Conservation (phyloP, 306 rosid species). For the Glycine soja region DNA sequence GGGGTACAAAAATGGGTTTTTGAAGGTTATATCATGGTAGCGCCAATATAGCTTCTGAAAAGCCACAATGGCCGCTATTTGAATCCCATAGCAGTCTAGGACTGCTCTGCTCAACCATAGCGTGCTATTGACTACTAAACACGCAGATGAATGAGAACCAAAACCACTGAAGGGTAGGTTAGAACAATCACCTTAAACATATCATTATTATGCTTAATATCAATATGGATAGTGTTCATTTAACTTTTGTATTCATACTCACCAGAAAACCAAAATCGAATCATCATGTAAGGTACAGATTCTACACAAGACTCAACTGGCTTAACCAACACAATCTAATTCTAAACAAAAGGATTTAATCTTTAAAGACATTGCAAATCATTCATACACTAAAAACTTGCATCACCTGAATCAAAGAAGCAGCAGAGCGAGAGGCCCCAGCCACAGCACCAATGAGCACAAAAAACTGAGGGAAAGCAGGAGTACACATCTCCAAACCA, state of each 20-base stretch:
- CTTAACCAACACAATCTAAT: neutral
- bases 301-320: neutral
- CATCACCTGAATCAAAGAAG: slow-evolving; percentile 64
- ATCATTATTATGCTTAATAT: neutral
- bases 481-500: slow-evolving; percentile 91
- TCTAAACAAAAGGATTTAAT: neutral
- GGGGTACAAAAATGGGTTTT: too few relatives aligned
- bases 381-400: neutral
- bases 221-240: neutral
- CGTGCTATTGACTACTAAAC: neutral
- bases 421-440: slow-evolving; percentile 88
- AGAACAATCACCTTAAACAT: slow-evolving; percentile 4
- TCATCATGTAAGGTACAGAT: slow-evolving; percentile 1
- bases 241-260: neutral
- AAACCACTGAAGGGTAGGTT: neutral
- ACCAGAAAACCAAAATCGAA: neutral
- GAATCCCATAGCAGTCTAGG: neutral
- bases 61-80: too few relatives aligned
- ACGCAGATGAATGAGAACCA: slow-evolving; percentile 15
- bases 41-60: too few relatives aligned
- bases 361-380: neutral
- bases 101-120: too few relatives aligned
- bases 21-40: neutral
- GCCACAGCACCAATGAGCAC: slow-evolving; percentile 87
- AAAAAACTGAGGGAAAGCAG: slow-evolving; percentile 80